Evolutionary conservation across 192 early-diverging fungal species (phyloP).

Genomic region (Bifiguratus adelaidae): DNA sequence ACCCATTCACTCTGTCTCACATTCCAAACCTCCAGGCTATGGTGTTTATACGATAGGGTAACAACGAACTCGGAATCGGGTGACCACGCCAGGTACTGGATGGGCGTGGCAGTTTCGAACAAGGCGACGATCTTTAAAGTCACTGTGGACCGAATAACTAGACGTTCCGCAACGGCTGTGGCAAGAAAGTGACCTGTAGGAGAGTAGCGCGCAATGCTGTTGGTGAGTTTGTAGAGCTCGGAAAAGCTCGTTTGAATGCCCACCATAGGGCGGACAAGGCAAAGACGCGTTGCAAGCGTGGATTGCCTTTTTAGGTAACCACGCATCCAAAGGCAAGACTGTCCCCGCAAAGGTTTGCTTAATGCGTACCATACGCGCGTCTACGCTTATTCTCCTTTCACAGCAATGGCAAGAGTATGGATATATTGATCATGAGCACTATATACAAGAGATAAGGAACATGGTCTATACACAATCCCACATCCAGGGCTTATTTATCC

Average conservation of each 20-base stretch:
- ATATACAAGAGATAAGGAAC: no score
- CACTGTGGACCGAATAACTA: constrained; percentile 59
- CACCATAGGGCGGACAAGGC: not conserved
- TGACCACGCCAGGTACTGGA: constrained; percentile 56
- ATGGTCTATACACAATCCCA: not conserved
- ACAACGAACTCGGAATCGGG: constrained; percentile 49
- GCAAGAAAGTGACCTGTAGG: constrained; percentile 57
- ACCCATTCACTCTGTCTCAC: constrained; percentile 48
- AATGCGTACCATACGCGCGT: no score
- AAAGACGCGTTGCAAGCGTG: no score
- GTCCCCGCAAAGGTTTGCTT: no score
- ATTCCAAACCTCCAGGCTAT: constrained; percentile 40
- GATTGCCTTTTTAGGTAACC: no score
- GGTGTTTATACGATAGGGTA: constrained; percentile 30
- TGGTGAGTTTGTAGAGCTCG: constrained; percentile 54
- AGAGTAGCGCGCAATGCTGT: constrained; percentile 43
- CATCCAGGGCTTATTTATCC: not conserved
- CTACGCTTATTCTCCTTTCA: no score
- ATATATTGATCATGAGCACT: no score
- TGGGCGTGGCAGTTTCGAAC: constrained; percentile 32
- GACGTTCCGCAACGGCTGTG: constrained; percentile 46
- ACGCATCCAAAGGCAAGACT: no score
- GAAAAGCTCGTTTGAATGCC: constrained; percentile 45
- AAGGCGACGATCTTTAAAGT: constrained; percentile 50
- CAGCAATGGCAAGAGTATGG: no score